These are phyloP conservation scores for Juglanconis oblonga DNA, from an alignment of 2,329 filamentous ascomycete species.

Conservation along the genomic window DNA sequence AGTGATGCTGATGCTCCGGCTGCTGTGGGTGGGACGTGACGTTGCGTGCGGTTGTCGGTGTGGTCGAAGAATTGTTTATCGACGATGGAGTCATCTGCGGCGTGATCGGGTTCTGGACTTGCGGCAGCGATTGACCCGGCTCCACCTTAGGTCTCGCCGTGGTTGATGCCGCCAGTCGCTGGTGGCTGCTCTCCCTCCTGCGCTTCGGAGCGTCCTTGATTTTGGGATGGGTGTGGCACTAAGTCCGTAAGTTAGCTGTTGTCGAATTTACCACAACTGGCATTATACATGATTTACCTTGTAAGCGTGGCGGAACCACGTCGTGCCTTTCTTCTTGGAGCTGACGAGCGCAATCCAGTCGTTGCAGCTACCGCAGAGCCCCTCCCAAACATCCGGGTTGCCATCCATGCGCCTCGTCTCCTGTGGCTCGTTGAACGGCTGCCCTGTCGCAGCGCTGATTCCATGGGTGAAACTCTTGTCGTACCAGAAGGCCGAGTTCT, in stretches of 20 bases:
- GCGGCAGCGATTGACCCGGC: constrained; percentile 29
- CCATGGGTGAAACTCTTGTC: constrained; percentile 89
- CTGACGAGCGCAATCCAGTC: constrained; percentile 80
- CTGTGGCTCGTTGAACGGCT: constrained; percentile 73
- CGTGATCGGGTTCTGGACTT: constrained; percentile 31
- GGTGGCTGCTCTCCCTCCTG: constrained; percentile 59
- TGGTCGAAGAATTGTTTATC: constrained; percentile 31
- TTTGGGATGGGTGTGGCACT: constrained; percentile 72
- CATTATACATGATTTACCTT: constrained; percentile 55
- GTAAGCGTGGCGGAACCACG: constrained; percentile 87
- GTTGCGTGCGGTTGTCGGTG: constrained; percentile 35
- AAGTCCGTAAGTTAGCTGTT: neutral
- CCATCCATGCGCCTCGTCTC: constrained; percentile 74
- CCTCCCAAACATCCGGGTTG: constrained; percentile 80
- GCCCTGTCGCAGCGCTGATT: constrained; percentile 78
- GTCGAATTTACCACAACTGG: constrained; percentile 10
- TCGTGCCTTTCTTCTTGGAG: constrained; percentile 89
- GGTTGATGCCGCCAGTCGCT: constrained; percentile 39
- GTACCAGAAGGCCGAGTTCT: constrained; percentile 92
- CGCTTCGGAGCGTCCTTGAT: constrained; percentile 69
- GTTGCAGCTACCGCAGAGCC: constrained; percentile 72
- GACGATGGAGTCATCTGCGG: constrained; percentile 41
- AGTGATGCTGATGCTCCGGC: constrained; percentile 19
- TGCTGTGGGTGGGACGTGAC: constrained; percentile 21
- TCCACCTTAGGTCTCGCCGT: constrained; percentile 48